Evolutionary conservation across 768 basidiomycete species (phyloP).

Genomic region (Auricularia cornea): DNA sequence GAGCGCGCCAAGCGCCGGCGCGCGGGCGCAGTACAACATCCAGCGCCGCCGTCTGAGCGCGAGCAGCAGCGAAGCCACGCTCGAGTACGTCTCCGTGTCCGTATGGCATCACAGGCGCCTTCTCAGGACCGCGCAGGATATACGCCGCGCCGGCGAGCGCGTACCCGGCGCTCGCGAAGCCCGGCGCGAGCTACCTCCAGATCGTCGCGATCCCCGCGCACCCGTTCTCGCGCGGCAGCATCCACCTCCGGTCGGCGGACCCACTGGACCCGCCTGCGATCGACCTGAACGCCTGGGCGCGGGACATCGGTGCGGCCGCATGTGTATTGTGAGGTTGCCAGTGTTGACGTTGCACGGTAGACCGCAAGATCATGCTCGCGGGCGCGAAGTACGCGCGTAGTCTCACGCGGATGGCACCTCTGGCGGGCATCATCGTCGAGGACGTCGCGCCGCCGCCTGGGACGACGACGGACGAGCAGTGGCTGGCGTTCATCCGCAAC

Average conservation of each 20-base stretch:
- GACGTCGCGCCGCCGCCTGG: neutral
- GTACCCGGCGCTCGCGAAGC: neutral
- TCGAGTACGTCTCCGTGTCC: neutral
- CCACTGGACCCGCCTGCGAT: slow-evolving; percentile 36
- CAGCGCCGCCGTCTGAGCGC: slow-evolving; percentile 1
- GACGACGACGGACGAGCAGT: slow-evolving; percentile 4
- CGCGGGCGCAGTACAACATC: slow-evolving; percentile 1
- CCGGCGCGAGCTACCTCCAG: slow-evolving; percentile 25
- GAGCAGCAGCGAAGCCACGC: neutral
- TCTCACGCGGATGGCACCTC: neutral
- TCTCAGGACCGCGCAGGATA: neutral
- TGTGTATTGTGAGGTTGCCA: too few species aligned
- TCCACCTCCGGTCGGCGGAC: slow-evolving; percentile 37
- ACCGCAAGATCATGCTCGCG: slow-evolving; percentile 16
- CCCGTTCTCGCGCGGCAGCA: slow-evolving; percentile 39
- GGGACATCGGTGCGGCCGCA: slow-evolving; percentile 11
- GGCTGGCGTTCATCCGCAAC: neutral
- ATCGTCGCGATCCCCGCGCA: slow-evolving; percentile 33
- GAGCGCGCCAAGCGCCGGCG: neutral
- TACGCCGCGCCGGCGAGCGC: neutral
- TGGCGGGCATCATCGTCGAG: neutral
- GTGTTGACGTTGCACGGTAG: too few species aligned
- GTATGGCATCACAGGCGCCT: too few species aligned
- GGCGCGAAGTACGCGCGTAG: neutral
- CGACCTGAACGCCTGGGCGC: slow-evolving; percentile 34